Base-by-base conservation (phyloP, 2,329 filamentous ascomycete species). In the Penicillium sp. region DNA sequence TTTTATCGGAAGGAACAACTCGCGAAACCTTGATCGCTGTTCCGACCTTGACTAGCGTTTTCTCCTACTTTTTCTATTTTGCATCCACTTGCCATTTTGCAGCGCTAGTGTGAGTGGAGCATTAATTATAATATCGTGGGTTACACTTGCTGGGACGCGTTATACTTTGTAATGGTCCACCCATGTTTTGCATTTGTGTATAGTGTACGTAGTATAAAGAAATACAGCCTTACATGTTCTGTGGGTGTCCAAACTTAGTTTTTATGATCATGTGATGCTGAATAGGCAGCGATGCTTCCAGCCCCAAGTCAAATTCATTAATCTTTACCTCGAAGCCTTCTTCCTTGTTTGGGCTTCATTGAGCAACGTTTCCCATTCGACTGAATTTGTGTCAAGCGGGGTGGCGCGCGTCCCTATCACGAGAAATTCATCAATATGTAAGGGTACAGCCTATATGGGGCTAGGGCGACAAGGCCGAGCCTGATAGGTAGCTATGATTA, bases 1-100 rank as follows among this genome's bases (percentile, higher is more conserved):
- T 86, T 84, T 56, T 69, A 66, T 54, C 61, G 67, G 15, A 69
- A 69, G 50, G 67, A 65, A 37, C 67, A 69, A 54, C 60, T 69
- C 35, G 57, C 61, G 47, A 69, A 69, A 49, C 67, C 67, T 22
- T 70, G 56, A 69, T 22, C 15, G 6, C 6, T 41, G n/a, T 47
- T 59, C 14, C 39, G 12, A 47, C 12, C n/a, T 52, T 52, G 39
- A 47, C 38, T 52, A 10, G 57, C 34, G 22, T 52, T 52, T 45
- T 34, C 7, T 52, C 25, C 52, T 31, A 15, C 38, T 54, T 49
- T 37, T 37, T 25, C 20, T 22, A 39, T 59, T 47, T 43, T 31
- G 12, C 43, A 47, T 47, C 25, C 43, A 47, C 25, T 47, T 47
- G 22, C 28, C 43, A 47, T 47, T 47, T 3, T 31, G 14, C 43